Evolutionary conservation across 2,329 filamentous ascomycete species (phyloP).

Genomic region (Fusarium transvaalense): DNA sequence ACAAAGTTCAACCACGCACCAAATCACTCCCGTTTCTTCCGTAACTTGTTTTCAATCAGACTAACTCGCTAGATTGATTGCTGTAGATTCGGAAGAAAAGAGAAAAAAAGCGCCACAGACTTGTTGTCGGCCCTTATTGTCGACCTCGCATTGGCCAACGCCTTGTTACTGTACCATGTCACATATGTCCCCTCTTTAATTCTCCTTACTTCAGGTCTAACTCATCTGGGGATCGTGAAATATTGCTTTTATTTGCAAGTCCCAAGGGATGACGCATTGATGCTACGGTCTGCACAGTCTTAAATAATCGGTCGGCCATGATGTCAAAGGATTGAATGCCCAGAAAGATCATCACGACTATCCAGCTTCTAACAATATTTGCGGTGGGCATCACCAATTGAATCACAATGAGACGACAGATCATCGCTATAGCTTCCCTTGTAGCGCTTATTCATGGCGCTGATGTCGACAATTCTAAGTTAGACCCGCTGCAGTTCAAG

Average conservation of each 20-base stretch:
- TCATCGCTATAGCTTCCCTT: constrained; percentile 12
- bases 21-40: neutral
- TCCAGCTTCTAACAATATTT: too few species aligned
- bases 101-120: neutral
- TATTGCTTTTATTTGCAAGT: neutral
- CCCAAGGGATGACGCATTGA: constrained; percentile 25
- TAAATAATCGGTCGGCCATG: constrained; percentile 13
- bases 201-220: constrained; percentile 8
- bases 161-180: constrained; percentile 4
- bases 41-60: neutral
- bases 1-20: neutral
- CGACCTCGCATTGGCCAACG: neutral
- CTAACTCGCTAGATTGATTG: neutral
- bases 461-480: constrained; percentile 23
- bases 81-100: neutral
- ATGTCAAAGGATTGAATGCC: neutral
- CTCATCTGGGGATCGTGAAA: constrained; percentile 15
- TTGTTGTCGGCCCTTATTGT: neutral
- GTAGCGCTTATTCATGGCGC: constrained; percentile 11
- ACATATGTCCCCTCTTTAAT: constrained; percentile 10
- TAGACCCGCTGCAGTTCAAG: constrained; percentile 36
- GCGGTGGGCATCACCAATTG: neutral
- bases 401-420: constrained; percentile 6
- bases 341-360: neutral
- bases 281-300: constrained; percentile 11